Conservation (phyloP, 257 asterid species). For the Petunia secreta region DNA sequence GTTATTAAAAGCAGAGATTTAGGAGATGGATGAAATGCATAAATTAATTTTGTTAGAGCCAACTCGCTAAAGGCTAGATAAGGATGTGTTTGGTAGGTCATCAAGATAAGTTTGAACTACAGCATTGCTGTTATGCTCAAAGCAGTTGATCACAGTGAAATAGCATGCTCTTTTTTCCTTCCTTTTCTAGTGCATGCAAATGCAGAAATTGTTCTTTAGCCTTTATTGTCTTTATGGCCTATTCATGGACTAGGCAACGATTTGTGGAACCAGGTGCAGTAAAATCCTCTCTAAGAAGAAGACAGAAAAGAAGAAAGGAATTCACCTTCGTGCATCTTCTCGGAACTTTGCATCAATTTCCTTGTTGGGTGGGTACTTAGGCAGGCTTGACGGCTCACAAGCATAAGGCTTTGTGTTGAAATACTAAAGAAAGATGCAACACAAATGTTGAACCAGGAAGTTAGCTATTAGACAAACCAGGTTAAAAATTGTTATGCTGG, state of each 20-base stretch:
- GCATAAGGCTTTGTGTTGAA: conserved; percentile 71
- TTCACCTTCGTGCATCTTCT: conserved; percentile 70
- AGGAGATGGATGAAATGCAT: not conserved
- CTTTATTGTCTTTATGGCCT: not conserved
- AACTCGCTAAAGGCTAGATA: not conserved
- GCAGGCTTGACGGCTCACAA: conserved; percentile 83
- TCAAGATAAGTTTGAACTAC: not conserved
- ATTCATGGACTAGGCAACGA: not conserved
- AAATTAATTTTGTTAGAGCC: not conserved
- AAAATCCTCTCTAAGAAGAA: not conserved
- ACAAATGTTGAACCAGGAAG: not conserved
- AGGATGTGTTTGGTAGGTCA: not conserved
- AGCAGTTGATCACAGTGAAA: not conserved
- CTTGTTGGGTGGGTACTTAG: conserved; percentile 85
- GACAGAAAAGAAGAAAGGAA: not conserved
- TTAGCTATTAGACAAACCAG: conserved; percentile 11
- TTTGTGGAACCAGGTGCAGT: not conserved
- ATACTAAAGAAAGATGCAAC: conserved; percentile 47
- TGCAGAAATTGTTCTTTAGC: not conserved
- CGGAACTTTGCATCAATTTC: conserved; percentile 96
- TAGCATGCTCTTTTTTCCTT: not conserved
- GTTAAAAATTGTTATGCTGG: not conserved
- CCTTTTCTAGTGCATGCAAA: not conserved
- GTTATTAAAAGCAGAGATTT: not conserved
- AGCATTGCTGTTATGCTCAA: not conserved